Evolutionary conservation across 352 stramenopile species (phyloP).

Genomic region (Blastocystis sp.): DNA sequence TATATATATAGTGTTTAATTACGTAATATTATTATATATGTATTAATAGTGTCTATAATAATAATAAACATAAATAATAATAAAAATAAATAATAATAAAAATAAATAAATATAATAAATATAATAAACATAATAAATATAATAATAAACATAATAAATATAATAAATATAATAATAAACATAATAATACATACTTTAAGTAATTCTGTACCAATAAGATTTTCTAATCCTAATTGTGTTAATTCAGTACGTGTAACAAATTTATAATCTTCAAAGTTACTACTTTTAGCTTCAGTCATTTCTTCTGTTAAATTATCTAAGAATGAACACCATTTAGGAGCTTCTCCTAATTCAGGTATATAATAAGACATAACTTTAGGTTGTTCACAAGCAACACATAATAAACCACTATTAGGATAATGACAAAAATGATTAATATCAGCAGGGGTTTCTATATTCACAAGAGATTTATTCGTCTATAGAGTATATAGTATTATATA

Average conservation of each 20-base stretch:
- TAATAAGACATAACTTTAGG: conserved; percentile 91
- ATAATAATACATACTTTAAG: too few relatives aligned
- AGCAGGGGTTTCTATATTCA: conserved; percentile 80
- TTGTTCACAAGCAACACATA: conserved; percentile 85
- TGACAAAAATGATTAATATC: conserved; percentile 84
- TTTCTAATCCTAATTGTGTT: conserved; percentile 76
- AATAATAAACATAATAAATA: too few relatives aligned
- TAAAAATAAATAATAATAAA: too few relatives aligned
- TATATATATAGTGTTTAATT: too few relatives aligned
- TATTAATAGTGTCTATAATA: too few relatives aligned
- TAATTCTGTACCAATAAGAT: conserved; percentile 83
- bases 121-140: too few relatives aligned
- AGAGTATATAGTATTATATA: not conserved
- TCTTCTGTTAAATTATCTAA: conserved; percentile 95
- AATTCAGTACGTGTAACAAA: conserved; percentile 77
- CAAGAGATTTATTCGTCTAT: conserved; percentile 27
- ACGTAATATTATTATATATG: too few relatives aligned
- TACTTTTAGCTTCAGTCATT: conserved; percentile 62
- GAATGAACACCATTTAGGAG: conserved; percentile 94
- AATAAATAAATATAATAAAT: too few relatives aligned
- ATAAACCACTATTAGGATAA: conserved; percentile 70
- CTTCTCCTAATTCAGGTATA: conserved; percentile 79
- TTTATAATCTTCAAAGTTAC: conserved; percentile 95
- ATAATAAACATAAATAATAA: too few relatives aligned
- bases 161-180: too few relatives aligned